A percentile compares a stretch with the other conserved stretches of the same genome.
Evolutionary conservation across 345 rosid species (phyloP).

Genomic region (Isatis tinctoria): DNA sequence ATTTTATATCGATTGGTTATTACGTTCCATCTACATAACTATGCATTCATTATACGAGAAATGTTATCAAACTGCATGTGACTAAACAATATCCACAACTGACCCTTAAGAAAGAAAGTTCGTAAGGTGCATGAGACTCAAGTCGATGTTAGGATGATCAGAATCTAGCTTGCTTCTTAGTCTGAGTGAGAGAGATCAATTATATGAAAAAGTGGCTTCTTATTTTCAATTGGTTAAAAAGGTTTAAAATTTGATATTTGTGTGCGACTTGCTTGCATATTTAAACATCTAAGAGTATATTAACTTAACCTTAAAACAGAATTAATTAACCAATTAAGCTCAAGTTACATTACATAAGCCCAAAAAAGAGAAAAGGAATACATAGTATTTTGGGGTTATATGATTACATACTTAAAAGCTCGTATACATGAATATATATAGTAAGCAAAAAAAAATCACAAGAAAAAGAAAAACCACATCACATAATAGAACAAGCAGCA

Average conservation of each 20-base stretch:
- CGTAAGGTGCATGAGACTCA: too few species aligned
- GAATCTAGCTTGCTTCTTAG: background rate
- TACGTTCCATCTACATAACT: background rate
- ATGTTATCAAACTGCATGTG: background rate
- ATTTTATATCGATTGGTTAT: background rate
- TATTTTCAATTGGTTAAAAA: background rate
- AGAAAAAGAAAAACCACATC: constrained; percentile 4
- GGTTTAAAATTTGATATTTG: background rate
- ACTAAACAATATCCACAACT: background rate
- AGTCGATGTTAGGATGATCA: background rate
- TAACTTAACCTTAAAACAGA: background rate
- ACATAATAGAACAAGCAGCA: constrained; percentile 73
- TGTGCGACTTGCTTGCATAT: background rate
- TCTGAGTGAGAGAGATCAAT: too few species aligned
- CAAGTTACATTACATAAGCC: background rate
- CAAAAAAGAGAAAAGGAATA: background rate
- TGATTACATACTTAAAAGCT: background rate
- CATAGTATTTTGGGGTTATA: background rate
- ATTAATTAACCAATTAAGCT: background rate
- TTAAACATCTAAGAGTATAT: background rate
- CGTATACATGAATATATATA: background rate
- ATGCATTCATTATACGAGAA: background rate
- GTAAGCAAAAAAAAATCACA: background rate
- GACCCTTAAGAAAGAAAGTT: background rate
- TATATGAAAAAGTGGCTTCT: too few species aligned